These are phyloP conservation scores for Aulographum hederae DNA, from an alignment of 2,329 filamentous ascomycete genomes.

Conservation along the genomic window DNA sequence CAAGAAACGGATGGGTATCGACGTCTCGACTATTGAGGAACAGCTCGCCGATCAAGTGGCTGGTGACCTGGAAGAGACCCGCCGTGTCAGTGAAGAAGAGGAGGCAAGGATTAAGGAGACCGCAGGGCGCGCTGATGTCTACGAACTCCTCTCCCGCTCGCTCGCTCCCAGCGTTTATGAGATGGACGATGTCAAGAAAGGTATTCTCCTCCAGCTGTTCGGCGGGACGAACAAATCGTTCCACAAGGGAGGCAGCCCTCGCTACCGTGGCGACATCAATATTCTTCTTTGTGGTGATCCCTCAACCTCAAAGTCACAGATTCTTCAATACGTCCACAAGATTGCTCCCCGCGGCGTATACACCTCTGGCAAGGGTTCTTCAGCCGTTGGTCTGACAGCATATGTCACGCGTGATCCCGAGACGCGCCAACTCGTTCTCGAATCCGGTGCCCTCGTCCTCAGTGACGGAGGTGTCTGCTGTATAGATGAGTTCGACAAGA, in stretches of 20 bases:
- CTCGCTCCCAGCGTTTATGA: conserved; percentile 92
- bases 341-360: conserved; percentile 81
- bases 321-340: conserved; percentile 89
- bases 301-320: conserved; percentile 88
- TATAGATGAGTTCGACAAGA: conserved; percentile 68
- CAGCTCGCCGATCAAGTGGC: conserved; percentile 56
- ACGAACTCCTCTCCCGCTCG: conserved; percentile 79
- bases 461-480: conserved; percentile 62
- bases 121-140: conserved; percentile 67
- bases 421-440: conserved; percentile 53
- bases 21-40: conserved; percentile 72
- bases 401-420: conserved; percentile 61
- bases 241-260: conserved; percentile 85
- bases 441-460: conserved; percentile 55
- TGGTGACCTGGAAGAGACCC: conserved; percentile 62
- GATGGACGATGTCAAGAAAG: conserved; percentile 98
- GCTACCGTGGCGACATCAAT: conserved; percentile 95
- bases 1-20: conserved; percentile 82
- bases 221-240: conserved; percentile 97
- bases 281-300: conserved; percentile 92
- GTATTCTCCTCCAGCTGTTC: conserved; percentile 88
- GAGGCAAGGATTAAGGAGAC: conserved; percentile 75
- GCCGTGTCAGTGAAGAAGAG: conserved; percentile 71
- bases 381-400: conserved; percentile 59
- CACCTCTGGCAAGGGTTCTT: conserved; percentile 59